Conservation (phyloP, 78 protist genomes). For the Cavenderia fasciculata region DNA sequence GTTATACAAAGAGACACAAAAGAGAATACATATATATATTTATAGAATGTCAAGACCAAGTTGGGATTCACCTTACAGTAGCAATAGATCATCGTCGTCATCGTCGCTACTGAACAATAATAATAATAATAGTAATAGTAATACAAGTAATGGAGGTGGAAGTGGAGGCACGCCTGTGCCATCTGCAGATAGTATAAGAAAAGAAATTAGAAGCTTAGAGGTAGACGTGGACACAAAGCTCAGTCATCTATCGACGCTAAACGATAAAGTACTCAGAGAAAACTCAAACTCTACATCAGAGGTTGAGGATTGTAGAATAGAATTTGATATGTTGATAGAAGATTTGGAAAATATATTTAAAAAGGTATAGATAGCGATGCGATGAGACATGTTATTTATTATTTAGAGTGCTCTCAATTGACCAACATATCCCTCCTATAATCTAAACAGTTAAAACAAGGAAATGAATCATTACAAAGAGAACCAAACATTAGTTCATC, state of each 20-base stretch:
- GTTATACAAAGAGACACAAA: no score
- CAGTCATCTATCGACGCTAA: constrained; percentile 32
- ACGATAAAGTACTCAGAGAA: constrained; percentile 35
- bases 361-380: background rate
- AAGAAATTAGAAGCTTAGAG: constrained; percentile 60
- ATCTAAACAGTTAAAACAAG: constrained; percentile 7
- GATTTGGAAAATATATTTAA: constrained; percentile 56
- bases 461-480: constrained; percentile 39
- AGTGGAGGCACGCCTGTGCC: background rate
- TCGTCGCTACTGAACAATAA: background rate
- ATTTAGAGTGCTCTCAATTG: no score
- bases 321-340: constrained; percentile 19
- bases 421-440: no score
- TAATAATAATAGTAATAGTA: background rate
- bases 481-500: constrained; percentile 53
- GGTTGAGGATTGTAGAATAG: constrained; percentile 39
- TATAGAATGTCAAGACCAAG: constrained; percentile 41
- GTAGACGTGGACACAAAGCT: constrained; percentile 28
- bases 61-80: constrained; percentile 24
- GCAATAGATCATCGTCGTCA: background rate
- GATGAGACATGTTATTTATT: no score
- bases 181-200: constrained; percentile 28
- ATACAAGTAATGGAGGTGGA: background rate
- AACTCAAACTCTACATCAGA: background rate
- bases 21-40: no score